Evolutionary conservation across 371 early-diverging fungal species (phyloP).

Genomic region (Neoconidiobolus thromboides): DNA sequence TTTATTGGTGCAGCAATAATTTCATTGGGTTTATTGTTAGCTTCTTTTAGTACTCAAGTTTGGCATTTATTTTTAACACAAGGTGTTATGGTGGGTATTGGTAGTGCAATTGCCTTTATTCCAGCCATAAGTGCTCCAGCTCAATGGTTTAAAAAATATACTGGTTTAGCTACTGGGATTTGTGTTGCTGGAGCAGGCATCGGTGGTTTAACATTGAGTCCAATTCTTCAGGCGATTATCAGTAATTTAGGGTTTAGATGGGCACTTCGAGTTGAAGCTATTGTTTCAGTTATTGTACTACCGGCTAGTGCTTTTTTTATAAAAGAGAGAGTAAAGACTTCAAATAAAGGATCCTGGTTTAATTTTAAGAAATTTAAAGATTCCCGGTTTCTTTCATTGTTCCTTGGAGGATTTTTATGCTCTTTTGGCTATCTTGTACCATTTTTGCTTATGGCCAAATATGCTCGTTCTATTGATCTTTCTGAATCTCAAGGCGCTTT

Average conservation of each 20-base stretch:
- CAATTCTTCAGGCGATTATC: constrained; percentile 25
- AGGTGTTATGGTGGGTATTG: constrained; percentile 44
- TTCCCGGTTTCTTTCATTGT: background rate
- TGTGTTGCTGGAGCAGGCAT: constrained; percentile 44
- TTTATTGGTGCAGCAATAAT: background rate
- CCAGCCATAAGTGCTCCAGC: constrained; percentile 39
- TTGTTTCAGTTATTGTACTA: background rate
- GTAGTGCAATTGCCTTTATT: constrained; percentile 32
- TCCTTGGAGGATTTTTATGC: constrained; percentile 6
- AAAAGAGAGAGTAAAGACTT: background rate
- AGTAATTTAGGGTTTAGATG: constrained; percentile 18
- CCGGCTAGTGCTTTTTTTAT: background rate
- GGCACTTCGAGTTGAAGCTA: constrained; percentile 16
- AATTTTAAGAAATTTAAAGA: background rate
- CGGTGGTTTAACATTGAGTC: constrained; percentile 34
- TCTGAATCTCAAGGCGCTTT: constrained; percentile 18
- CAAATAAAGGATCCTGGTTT: constrained; percentile 5
- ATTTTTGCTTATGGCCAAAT: background rate
- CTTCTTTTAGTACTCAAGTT: constrained; percentile 4
- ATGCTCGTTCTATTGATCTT: constrained; percentile 11
- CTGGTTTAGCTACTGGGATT: constrained; percentile 61
- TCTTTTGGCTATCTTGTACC: constrained; percentile 14
- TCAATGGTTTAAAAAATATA: constrained; percentile 47
- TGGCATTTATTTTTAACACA: constrained; percentile 43
- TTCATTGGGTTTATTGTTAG: constrained; percentile 5